Percentiles rank a stretch among this genome's conserved stretches.
These are phyloP conservation scores for Albugo laibachii DNA, from an alignment of 352 stramenopile genomes.

Conservation along the genomic window DNA sequence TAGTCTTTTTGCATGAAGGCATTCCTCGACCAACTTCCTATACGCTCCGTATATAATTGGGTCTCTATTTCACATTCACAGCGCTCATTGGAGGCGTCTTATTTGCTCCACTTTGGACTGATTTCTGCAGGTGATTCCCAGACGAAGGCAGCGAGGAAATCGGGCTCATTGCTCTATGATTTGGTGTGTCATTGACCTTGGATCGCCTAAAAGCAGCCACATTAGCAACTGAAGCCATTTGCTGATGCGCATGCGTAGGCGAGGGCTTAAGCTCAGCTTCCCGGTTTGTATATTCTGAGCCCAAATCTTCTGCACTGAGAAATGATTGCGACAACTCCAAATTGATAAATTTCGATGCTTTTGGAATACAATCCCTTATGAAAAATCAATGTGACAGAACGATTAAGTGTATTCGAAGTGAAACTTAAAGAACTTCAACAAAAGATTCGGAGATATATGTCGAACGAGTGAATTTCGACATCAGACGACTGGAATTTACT, in stretches of 20 bases:
- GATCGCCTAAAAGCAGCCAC: constrained; percentile 62
- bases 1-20: not conserved
- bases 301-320: constrained; percentile 36
- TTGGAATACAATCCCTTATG: too few relatives aligned
- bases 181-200: constrained; percentile 24
- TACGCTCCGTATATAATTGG: not conserved
- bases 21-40: not conserved
- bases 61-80: constrained; percentile 68
- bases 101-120: constrained; percentile 41
- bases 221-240: constrained; percentile 62
- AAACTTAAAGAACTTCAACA: too few relatives aligned
- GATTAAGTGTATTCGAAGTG: too few relatives aligned
- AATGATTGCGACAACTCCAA: constrained; percentile 55
- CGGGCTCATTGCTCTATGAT: constrained; percentile 15
- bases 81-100: constrained; percentile 77
- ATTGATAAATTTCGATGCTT: constrained; percentile 66
- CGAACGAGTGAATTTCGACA: too few relatives aligned
- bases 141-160: constrained; percentile 24
- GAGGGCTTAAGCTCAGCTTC: constrained; percentile 23
- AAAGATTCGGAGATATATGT: too few relatives aligned
- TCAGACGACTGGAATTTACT: too few relatives aligned
- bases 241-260: constrained; percentile 57
- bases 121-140: constrained; percentile 44
- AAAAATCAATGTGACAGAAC: too few relatives aligned
- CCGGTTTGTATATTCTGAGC: constrained; percentile 1